phyloP scores from a whole-genome alignment of 2,329 filamentous ascomycete species.

The Trichoderma endophyticum region DNA sequence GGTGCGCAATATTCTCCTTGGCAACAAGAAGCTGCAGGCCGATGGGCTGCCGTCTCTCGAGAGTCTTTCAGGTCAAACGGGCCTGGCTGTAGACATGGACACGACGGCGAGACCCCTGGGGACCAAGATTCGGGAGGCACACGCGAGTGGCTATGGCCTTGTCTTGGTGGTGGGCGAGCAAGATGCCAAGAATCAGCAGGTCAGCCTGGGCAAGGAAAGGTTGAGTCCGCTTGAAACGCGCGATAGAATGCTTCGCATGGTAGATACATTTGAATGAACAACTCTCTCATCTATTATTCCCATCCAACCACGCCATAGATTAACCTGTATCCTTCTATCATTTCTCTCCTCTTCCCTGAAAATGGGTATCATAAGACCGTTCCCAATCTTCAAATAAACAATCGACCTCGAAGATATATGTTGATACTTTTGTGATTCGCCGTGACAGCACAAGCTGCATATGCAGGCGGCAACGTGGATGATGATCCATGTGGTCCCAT shows the following conservation, averaged over 20 bases:
- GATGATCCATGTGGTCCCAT: not conserved
- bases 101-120: slow-evolving; percentile 58
- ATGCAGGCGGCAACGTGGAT: not conserved
- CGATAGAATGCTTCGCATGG: slow-evolving; percentile 44
- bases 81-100: slow-evolving; percentile 68
- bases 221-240: slow-evolving; percentile 46
- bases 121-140: slow-evolving; percentile 72
- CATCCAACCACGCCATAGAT: not conserved
- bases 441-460: not conserved
- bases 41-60: slow-evolving; percentile 36
- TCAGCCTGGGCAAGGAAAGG: slow-evolving; percentile 44
- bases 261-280: slow-evolving; percentile 46
- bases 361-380: not conserved
- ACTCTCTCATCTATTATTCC: slow-evolving; percentile 5
- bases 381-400: not conserved
- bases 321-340: not conserved
- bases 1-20: slow-evolving; percentile 49
- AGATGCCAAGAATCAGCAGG: slow-evolving; percentile 56
- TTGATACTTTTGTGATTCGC: not conserved
- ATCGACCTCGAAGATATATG: not conserved
- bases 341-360: too few relatives aligned
- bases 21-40: slow-evolving; percentile 34
- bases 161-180: slow-evolving; percentile 69
- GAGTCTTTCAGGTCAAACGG: slow-evolving; percentile 53
- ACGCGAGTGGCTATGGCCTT: slow-evolving; percentile 66